phyloP scores from a whole-genome alignment of 2,329 filamentous ascomycete genomes.

The Zasmidium angulare region DNA sequence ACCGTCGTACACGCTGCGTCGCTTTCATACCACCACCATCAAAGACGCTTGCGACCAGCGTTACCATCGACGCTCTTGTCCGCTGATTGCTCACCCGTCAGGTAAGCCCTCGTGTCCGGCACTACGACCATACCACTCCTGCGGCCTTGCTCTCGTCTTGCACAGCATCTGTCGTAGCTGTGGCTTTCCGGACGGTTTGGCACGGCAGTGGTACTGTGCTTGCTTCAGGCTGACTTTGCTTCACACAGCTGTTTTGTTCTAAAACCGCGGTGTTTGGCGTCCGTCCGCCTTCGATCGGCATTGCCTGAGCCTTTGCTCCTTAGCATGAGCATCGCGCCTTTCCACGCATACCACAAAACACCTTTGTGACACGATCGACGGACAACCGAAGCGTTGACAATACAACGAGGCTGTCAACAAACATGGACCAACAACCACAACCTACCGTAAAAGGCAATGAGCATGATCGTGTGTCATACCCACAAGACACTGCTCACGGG shows the following conservation, averaged over 20 bases:
- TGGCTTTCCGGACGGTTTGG: constrained; percentile 4
- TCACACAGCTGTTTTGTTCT: constrained; percentile 2
- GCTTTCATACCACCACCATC: constrained; percentile 10
- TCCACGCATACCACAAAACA: constrained; percentile 7
- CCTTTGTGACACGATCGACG: constrained; percentile 8
- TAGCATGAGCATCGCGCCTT: constrained; percentile 7
- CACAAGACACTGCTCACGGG: constrained; percentile 17
- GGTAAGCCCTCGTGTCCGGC: constrained; percentile 4
- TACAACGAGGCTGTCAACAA: neutral
- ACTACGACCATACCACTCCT: neutral
- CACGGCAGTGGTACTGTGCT: neutral
- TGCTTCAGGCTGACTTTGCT: constrained; percentile 1
- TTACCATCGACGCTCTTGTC: neutral
- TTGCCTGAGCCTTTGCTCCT: constrained; percentile 10
- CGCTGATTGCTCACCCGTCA: neutral
- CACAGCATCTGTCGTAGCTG: constrained; percentile 13
- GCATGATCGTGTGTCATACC: constrained; percentile 13
- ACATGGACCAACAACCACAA: constrained; percentile 4
- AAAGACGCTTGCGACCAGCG: constrained; percentile 12
- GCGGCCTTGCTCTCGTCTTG: constrained; percentile 2
- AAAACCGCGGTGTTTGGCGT: constrained; percentile 5
- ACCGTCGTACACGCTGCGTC: constrained; percentile 3
- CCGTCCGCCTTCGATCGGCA: constrained; percentile 9
- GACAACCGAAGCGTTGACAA: neutral
- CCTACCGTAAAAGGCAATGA: constrained; percentile 21